Base-by-base conservation (phyloP, 257 asterid species). In the Solanum neorickii region DNA sequence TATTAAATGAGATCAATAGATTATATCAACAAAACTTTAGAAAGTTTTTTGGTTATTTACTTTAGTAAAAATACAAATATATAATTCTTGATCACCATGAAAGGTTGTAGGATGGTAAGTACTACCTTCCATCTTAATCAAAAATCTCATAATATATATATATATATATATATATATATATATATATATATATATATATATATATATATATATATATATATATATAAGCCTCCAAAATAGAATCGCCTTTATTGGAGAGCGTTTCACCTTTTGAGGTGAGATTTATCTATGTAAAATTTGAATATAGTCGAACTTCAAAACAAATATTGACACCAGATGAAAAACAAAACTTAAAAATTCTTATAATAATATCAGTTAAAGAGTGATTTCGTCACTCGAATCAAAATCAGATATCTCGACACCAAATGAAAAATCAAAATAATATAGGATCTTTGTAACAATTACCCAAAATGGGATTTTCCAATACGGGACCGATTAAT, bases 221-320 rank as follows among this genome's bases (percentile, higher is more conserved):
- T 31, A 31, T 31, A 3, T 0, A 31, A 18, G 46, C 27, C 46
- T 20, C 9, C 3, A 33, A 15, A 72, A 68, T 7, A 18, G 3
- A 70, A 12, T 9, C 13, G 9, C 0, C 7, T 31, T 2, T 16
- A 6, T 12, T 16, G 7, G 2, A 1, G 0, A 33, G 4, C 25
- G 2, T 70, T 69, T 70, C 33, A 31, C 1, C 8, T 70, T 4
- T 2, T 25, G 35, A 33, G 1, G 9, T 70, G 47, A 72, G 16
- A 72, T 20, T 33, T 33, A 0, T 4, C 6, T 9, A 72, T 5
- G 9, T 72, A 6, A 33, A 33, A 33, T 0, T 18, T 6, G 2
- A 33, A 33, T 16, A 31, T 70, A 31, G 7, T 70, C 7, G 4
- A 4, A 70, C 13, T 20, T 3, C 42, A 15, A 70, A 70, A 31